Conservation (phyloP, 176 grass and related monocot genomes). For the Secale cereale region DNA sequence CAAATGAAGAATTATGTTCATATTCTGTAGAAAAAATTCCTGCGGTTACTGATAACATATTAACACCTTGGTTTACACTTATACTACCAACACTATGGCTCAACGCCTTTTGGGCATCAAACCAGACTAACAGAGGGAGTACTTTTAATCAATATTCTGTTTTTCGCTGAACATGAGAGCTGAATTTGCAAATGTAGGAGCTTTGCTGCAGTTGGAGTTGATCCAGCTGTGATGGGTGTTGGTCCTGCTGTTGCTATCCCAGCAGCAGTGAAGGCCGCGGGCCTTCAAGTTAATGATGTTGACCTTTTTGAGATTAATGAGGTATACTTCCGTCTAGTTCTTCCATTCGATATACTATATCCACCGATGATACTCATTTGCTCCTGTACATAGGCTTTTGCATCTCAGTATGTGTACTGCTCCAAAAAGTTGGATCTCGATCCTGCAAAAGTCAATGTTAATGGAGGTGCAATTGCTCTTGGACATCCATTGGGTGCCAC, state of each 20-base stretch:
- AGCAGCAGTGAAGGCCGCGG: constrained; percentile 81
- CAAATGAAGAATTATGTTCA: background rate
- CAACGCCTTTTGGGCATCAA: background rate
- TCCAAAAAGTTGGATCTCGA: constrained; percentile 83
- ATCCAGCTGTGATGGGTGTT: constrained; percentile 97
- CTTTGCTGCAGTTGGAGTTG: constrained; percentile 89
- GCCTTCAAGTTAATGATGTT: constrained; percentile 68
- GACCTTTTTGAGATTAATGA: constrained; percentile 97
- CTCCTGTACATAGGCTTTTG: constrained; percentile 71
- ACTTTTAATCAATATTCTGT: constrained; percentile 2
- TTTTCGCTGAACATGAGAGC: background rate
- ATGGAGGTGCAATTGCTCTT: constrained; percentile 92
- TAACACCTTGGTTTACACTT: background rate
- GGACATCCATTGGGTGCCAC: constrained; percentile 93
- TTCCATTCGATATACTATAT: background rate
- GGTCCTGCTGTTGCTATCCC: constrained; percentile 97
- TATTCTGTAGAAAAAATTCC: background rate
- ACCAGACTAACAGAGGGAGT: background rate
- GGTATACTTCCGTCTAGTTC: constrained; percentile 41
- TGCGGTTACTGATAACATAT: background rate
- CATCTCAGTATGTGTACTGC: constrained; percentile 88
- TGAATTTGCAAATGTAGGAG: constrained; percentile 60
- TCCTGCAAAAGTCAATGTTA: constrained; percentile 87
- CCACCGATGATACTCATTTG: background rate
- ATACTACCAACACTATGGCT: background rate